Evolutionary conservation across 2,329 filamentous ascomycete genomes (phyloP).

Genomic region (Ophiostoma montium): DNA sequence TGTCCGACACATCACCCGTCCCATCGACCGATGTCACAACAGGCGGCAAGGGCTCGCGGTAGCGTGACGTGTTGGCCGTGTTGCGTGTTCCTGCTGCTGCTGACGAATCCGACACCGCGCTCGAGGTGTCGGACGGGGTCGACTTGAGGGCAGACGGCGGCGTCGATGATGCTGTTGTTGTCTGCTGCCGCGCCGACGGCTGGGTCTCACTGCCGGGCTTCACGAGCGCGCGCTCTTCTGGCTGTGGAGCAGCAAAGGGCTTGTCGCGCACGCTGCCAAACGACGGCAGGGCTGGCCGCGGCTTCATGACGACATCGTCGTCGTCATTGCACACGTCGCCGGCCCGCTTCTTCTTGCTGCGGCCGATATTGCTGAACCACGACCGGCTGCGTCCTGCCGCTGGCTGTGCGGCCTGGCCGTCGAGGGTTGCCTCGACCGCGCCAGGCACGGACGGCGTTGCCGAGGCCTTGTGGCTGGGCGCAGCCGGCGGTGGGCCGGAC

Average conservation of each 20-base stretch:
- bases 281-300: constrained; percentile 56
- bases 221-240: constrained; percentile 43
- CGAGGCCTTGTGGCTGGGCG: background rate
- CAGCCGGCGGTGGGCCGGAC: constrained; percentile 13
- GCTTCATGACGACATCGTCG: constrained; percentile 57
- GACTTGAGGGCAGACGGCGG: constrained; percentile 21
- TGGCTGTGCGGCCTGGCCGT: background rate
- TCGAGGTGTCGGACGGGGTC: constrained; percentile 24
- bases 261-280: constrained; percentile 62
- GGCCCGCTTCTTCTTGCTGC: constrained; percentile 33
- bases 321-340: constrained; percentile 25
- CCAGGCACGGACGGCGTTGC: constrained; percentile 1
- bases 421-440: constrained; percentile 2
- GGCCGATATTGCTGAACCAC: constrained; percentile 38
- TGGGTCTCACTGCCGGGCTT: constrained; percentile 24
- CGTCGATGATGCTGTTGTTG: background rate
- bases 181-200: background rate
- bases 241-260: constrained; percentile 32
- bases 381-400: constrained; percentile 23
- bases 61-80: constrained; percentile 40
- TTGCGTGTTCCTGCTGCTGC: constrained; percentile 29
- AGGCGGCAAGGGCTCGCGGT: constrained; percentile 52
- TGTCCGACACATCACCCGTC: constrained; percentile 48
- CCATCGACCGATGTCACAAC: constrained; percentile 57
- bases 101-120: too few species aligned